Evolutionary conservation across 1,284 basidiomycete genomes (phyloP).

Genomic region (Apiotrichum siamense): DNA sequence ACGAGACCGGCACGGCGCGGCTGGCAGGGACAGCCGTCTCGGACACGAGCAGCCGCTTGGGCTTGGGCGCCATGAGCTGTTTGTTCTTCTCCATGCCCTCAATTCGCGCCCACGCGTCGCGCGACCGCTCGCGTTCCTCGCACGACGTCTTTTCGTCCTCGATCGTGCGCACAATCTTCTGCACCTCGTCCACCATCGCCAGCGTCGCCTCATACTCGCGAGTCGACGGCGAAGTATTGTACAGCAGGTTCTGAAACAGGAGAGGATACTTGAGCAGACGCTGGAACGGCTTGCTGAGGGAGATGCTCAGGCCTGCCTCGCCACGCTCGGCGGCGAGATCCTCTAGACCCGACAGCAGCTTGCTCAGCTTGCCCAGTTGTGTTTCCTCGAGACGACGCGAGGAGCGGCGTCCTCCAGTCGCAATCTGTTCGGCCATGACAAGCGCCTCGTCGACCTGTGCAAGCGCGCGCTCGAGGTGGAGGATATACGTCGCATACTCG

Average conservation of each 20-base stretch:
- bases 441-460: slow-evolving; percentile 77
- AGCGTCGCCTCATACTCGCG: slow-evolving; percentile 95
- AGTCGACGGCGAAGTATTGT: slow-evolving; percentile 89
- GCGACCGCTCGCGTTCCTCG: slow-evolving; percentile 88
- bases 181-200: slow-evolving; percentile 94
- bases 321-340: slow-evolving; percentile 72
- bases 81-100: slow-evolving; percentile 76
- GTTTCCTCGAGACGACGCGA: slow-evolving; percentile 19
- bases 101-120: slow-evolving; percentile 90
- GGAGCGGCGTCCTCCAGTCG: slow-evolving; percentile 52
- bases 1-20: no score
- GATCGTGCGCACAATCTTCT: slow-evolving; percentile 88
- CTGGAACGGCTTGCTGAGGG: slow-evolving; percentile 93
- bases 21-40: slow-evolving; percentile 57
- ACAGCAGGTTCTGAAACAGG: slow-evolving; percentile 94
- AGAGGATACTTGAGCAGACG: slow-evolving; percentile 93
- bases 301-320: slow-evolving; percentile 88
- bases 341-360: slow-evolving; percentile 57
- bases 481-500: slow-evolving; percentile 84
- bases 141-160: slow-evolving; percentile 96
- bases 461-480: slow-evolving; percentile 82
- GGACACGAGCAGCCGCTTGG: slow-evolving; percentile 76
- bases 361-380: slow-evolving; percentile 17
- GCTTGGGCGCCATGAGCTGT: slow-evolving; percentile 74
- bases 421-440: slow-evolving; percentile 52